Evolutionary conservation across 2,329 filamentous ascomycete genomes (phyloP).

Genomic region (Cordyceps militaris): DNA sequence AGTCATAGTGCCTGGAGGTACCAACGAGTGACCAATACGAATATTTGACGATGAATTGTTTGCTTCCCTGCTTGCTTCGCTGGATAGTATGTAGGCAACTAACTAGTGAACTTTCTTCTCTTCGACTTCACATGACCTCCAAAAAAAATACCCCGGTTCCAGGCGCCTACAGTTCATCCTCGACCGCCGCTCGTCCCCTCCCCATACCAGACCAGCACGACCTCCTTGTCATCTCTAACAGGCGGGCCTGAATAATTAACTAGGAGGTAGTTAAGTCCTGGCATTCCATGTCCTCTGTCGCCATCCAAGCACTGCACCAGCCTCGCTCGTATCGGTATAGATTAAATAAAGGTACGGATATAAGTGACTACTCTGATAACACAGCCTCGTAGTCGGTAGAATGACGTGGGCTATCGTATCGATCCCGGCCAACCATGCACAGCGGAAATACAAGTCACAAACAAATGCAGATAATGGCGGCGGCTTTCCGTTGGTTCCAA

Average conservation of each 20-base stretch:
- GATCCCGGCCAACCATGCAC: not conserved
- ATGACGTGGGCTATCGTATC: not conserved
- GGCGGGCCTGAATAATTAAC: not conserved
- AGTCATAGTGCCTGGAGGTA: no score
- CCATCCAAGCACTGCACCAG: not conserved
- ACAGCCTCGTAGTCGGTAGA: conserved; percentile 2
- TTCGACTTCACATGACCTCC: no score
- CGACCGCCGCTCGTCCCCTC: not conserved
- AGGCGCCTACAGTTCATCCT: not conserved
- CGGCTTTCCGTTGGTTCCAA: not conserved
- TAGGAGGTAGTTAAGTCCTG: no score
- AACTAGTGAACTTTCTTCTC: no score
- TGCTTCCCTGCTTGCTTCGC: no score
- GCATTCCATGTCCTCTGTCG: not conserved
- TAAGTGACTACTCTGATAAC: no score
- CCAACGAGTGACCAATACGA: no score
- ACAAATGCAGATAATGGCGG: no score
- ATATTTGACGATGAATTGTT: no score
- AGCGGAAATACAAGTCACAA: not conserved
- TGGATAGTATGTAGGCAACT: no score
- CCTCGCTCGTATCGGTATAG: conserved; percentile 3
- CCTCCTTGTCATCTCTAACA: not conserved
- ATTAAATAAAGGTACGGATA: no score
- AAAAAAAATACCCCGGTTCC: not conserved
- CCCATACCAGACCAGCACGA: not conserved